phyloP scores from a whole-genome alignment of 2,329 filamentous ascomycete genomes.

The Colletotrichum tanaceti region DNA sequence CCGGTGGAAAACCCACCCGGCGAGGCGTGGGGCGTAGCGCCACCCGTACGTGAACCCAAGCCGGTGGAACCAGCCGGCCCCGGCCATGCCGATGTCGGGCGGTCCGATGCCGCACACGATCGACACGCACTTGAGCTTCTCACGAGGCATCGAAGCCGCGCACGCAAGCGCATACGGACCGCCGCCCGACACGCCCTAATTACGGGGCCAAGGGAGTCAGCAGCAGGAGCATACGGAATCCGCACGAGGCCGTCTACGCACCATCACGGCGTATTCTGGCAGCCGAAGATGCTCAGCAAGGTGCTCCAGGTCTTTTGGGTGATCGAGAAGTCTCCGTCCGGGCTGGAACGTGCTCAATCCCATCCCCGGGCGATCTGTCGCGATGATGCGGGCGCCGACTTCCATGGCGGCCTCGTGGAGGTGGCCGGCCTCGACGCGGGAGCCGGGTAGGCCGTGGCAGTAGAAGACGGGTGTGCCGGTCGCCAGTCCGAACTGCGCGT shows the following conservation, averaged over 20 bases:
- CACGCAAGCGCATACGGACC: slow-evolving; percentile 44
- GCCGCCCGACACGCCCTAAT: slow-evolving; percentile 43
- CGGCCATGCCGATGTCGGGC: slow-evolving; percentile 41
- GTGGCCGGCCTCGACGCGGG: slow-evolving; percentile 51
- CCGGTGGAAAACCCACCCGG: slow-evolving; percentile 26
- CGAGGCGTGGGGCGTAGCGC: slow-evolving; percentile 35
- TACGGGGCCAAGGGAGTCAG: not conserved
- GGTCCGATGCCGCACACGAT: slow-evolving; percentile 43
- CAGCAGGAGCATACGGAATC: not conserved
- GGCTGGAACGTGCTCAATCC: slow-evolving; percentile 54
- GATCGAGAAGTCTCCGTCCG: slow-evolving; percentile 47
- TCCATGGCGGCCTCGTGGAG: slow-evolving; percentile 45
- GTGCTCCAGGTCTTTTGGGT: slow-evolving; percentile 33
- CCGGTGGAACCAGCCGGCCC: slow-evolving; percentile 39
- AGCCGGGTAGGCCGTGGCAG: slow-evolving; percentile 58
- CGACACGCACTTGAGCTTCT: slow-evolving; percentile 38
- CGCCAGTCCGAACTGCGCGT: slow-evolving; percentile 52
- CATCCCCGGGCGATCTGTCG: slow-evolving; percentile 57
- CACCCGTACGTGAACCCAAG: slow-evolving; percentile 38
- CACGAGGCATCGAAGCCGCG: slow-evolving; percentile 27
- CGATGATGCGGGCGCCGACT: slow-evolving; percentile 50
- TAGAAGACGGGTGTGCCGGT: slow-evolving; percentile 51
- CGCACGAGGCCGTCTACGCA: not conserved
- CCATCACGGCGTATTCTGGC: slow-evolving; percentile 32
- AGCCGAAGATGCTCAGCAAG: slow-evolving; percentile 34